Evolutionary conservation across 2,329 filamentous ascomycete species (phyloP).

Genomic region (Drechslera avenae): DNA sequence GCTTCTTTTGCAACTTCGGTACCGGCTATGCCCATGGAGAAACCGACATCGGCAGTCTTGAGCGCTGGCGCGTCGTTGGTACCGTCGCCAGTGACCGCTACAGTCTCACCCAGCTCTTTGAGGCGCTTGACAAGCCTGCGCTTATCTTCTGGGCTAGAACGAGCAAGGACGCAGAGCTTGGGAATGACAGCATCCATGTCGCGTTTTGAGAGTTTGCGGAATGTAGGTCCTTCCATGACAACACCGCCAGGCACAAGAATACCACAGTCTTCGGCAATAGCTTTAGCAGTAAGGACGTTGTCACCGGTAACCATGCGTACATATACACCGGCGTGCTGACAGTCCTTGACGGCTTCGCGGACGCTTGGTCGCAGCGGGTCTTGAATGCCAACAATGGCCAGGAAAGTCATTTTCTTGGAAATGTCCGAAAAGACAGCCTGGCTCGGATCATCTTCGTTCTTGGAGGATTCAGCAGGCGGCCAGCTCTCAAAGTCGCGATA

Average conservation of each 20-base stretch:
- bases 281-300: conserved; percentile 77
- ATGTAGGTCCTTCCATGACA: conserved; percentile 78
- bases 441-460: conserved; percentile 64
- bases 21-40: conserved; percentile 84
- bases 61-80: conserved; percentile 84
- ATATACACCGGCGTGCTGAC: conserved; percentile 76
- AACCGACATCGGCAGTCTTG: conserved; percentile 80
- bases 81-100: conserved; percentile 82
- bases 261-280: conserved; percentile 78
- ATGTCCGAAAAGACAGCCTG: conserved; percentile 70
- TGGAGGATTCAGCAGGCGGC: conserved; percentile 69
- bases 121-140: conserved; percentile 67
- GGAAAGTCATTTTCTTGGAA: conserved; percentile 74
- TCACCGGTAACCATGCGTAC: conserved; percentile 88
- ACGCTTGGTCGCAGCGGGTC: conserved; percentile 78
- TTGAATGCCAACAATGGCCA: conserved; percentile 78
- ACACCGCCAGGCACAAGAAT: conserved; percentile 73
- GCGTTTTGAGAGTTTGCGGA: conserved; percentile 70
- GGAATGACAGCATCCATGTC: conserved; percentile 63
- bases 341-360: conserved; percentile 72
- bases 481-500: conserved; percentile 83
- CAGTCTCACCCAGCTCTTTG: conserved; percentile 72
- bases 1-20: conserved; percentile 86
- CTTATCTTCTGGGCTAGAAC: conserved; percentile 73
- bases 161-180: conserved; percentile 69